phyloP scores from a whole-genome alignment of 2,329 filamentous ascomycete genomes.

The Rutstroemia sp. region DNA sequence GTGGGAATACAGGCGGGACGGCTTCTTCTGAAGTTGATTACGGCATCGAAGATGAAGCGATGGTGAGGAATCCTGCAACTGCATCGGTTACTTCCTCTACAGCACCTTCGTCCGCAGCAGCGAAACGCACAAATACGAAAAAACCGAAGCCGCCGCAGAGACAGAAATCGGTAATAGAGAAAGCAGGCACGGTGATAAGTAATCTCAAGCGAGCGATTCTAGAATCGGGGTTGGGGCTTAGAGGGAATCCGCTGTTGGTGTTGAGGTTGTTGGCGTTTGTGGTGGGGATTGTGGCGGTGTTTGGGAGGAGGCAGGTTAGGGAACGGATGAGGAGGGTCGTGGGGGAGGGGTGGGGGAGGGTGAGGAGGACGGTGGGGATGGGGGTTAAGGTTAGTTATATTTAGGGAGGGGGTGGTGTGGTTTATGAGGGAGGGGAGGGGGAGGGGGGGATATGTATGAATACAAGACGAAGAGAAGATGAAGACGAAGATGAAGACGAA shows the following conservation, averaged over 20 bases:
- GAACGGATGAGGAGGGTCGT: constrained; percentile 65
- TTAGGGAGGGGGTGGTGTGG: constrained; percentile 32
- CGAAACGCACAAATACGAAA: constrained; percentile 12
- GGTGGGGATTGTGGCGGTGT: constrained; percentile 66
- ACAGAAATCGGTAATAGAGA: neutral
- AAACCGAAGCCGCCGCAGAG: neutral
- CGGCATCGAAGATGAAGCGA: constrained; percentile 45
- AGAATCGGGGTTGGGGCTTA: constrained; percentile 42
- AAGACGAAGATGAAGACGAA: neutral
- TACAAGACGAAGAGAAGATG: too few species aligned
- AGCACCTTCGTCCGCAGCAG: constrained; percentile 28
- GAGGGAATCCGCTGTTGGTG: constrained; percentile 49
- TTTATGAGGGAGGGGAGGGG: too few species aligned
- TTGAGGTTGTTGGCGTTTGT: constrained; percentile 69
- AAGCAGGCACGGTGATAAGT: constrained; percentile 38
- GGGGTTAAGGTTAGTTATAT: constrained; percentile 97
- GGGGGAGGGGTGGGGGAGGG: constrained; percentile 55
- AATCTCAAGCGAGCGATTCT: constrained; percentile 46
- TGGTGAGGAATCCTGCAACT: neutral
- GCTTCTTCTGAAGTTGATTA: constrained; percentile 56
- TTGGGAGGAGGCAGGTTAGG: constrained; percentile 68
- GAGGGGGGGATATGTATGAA: too few species aligned
- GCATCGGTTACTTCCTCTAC: constrained; percentile 12
- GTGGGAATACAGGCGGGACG: constrained; percentile 28
- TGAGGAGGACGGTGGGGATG: constrained; percentile 65